Evolutionary conservation across 202 grass and related monocot genomes (phyloP), one percentile per base, ranked within the genome.

Genomic region (Panicum virgatum): DNA sequence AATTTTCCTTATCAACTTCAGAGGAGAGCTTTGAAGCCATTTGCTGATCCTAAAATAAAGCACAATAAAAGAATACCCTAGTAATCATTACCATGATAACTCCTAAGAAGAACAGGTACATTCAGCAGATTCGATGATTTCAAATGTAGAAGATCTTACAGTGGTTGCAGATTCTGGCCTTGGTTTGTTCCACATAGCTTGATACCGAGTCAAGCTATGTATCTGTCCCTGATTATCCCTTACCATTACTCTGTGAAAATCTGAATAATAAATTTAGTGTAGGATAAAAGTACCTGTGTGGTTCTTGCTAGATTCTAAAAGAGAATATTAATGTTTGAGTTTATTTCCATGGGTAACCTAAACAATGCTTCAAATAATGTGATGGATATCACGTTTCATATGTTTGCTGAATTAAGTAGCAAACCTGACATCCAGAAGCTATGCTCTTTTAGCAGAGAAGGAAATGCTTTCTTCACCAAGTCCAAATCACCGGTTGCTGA

Each of bases 381-480:
- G 36, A 64, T 1, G 29, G 29, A 37, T 51, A 20, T 16, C 48
- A 51, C 0, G 18, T 51, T 51, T 19, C 16, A 20, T 51, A 39
- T 51, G 16, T 51, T 51, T 19, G 16, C 44, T 46, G 11, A 46
- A 46, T 14, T 3, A 14, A 45, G 11, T 13, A 20, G 48, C 40
- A 25, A 43, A 93, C 91, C 91, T 93, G 94, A 93, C 80, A 91
- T 85, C 94, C 94, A 93, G 78, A 97, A 97, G 38, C 19, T 88
- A 85, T 97, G 84, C 82, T 97, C 94, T 82, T 88, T 90, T 26
- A 93, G 72, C 75, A 97, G 62, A 37, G 87, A 83, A 66, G 89
- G 89, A 18, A 90, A 80, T 74, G 68, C 63, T 69, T 58, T 89
- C 25, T 77, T 78, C 23, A 91, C 75, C 71, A 97, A 77, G 51